Conservation (phyloP, 768 basidiomycete genomes). For the Boletus subcaerulescens region DNA sequence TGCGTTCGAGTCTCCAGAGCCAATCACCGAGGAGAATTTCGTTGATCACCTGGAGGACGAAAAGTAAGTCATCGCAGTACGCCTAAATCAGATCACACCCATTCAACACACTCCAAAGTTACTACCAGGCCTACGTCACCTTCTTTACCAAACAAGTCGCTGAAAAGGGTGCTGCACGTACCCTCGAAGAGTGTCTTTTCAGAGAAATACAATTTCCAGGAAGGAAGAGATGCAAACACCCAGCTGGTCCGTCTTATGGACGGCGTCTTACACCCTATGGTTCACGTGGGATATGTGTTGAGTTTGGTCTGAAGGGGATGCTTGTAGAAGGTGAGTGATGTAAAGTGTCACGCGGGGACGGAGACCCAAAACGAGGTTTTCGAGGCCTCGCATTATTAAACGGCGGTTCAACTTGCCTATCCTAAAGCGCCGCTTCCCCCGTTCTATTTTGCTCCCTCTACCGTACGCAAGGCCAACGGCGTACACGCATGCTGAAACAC, state of each 20-base stretch:
- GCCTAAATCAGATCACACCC: not conserved
- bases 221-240: conserved; percentile 6
- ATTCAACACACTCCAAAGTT: conserved; percentile 11
- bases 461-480: not conserved
- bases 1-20: conserved; percentile 21
- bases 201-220: conserved; percentile 22
- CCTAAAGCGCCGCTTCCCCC: conserved; percentile 32
- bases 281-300: conserved; percentile 57
- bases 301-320: conserved; percentile 62
- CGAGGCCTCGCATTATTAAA: conserved; percentile 23
- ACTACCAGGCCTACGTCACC: conserved; percentile 23
- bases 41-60: conserved; percentile 25
- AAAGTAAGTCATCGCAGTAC: conserved; percentile 11
- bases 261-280: conserved; percentile 59
- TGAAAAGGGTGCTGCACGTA: conserved; percentile 13
- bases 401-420: conserved; percentile 31
- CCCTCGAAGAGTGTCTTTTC: conserved; percentile 30
- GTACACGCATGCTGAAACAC: conserved; percentile 47
- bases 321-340: conserved; percentile 51
- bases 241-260: conserved; percentile 49
- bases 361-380: not conserved
- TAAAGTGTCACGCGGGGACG: not conserved
- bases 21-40: conserved; percentile 25
- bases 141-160: conserved; percentile 24
- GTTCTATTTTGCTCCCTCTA: conserved; percentile 8